Evolutionary conservation across 176 grass and related monocot genomes (phyloP).

Genomic region (Tillandsia fasciculata): DNA sequence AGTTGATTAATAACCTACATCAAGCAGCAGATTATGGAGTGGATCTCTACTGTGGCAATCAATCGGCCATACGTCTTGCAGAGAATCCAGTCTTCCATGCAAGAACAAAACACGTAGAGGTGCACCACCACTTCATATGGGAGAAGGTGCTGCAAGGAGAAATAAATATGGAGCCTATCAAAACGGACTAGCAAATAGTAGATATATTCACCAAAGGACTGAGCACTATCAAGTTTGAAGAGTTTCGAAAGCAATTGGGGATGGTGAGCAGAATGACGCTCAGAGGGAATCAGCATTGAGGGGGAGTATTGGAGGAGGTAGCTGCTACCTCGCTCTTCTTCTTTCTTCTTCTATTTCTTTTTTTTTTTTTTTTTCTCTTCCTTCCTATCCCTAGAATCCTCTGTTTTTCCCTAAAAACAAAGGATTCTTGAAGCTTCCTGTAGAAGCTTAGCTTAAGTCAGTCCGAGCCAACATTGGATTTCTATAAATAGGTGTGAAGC

Average conservation of each 20-base stretch:
- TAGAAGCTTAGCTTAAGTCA: no score
- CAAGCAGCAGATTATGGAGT: not conserved
- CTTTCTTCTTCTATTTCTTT: no score
- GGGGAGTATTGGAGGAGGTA: not conserved
- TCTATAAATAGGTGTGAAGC: no score
- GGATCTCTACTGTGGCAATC: constrained; percentile 1
- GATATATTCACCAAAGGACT: not conserved
- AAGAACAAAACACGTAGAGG: not conserved
- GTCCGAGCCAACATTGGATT: no score
- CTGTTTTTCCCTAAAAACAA: no score
- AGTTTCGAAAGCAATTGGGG: not conserved
- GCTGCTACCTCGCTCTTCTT: no score
- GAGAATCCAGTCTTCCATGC: constrained; percentile 9
- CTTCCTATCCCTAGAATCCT: no score
- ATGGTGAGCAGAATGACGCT: not conserved
- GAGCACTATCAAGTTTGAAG: not conserved
- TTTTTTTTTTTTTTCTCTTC: no score
- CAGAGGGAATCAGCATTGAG: not conserved
- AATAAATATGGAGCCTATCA: not conserved
- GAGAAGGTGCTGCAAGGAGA: not conserved
- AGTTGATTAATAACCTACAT: not conserved
- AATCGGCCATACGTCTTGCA: not conserved
- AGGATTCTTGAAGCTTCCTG: no score
- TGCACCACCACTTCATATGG: not conserved
- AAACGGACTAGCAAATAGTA: not conserved